Conservation (phyloP, 2,329 filamentous ascomycete species). For the Penicillium brasilianum region DNA sequence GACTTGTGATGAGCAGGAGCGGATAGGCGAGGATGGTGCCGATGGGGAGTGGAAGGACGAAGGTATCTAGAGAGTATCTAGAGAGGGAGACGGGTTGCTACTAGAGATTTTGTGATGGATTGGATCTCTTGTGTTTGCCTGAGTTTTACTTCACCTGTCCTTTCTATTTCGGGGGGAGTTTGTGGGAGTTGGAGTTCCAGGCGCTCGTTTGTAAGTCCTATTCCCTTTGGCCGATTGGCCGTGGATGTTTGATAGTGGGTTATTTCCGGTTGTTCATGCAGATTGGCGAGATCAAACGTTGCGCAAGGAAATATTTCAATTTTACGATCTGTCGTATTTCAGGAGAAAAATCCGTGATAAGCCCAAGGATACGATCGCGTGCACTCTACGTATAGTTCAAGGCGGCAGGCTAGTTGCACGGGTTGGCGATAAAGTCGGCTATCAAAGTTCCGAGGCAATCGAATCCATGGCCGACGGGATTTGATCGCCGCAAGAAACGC, state of each 20-base stretch:
- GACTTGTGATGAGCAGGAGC: background rate
- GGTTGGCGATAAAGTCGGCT: slow-evolving; percentile 22
- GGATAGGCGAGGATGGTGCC: background rate
- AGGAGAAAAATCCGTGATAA: no score
- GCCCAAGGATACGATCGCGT: slow-evolving; percentile 6
- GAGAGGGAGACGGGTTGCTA: background rate
- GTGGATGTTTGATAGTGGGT: background rate
- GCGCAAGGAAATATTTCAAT: no score
- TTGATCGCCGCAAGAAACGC: slow-evolving; percentile 22
- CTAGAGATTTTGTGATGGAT: background rate
- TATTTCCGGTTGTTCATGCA: background rate
- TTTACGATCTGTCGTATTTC: no score
- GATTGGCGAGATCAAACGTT: background rate
- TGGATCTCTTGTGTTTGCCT: background rate
- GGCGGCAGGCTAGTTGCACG: background rate
- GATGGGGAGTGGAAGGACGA: slow-evolving; percentile 4
- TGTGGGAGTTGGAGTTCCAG: background rate
- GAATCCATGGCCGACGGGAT: slow-evolving; percentile 24
- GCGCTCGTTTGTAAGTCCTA: slow-evolving; percentile 3
- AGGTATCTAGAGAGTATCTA: background rate
- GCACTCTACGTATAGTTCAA: background rate
- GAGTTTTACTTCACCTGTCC: background rate
- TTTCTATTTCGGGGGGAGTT: background rate
- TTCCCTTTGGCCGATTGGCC: background rate
- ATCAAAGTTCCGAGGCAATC: slow-evolving; percentile 33